Conservation (phyloP, 73 alveolate genomes). For the Halteria grandinella region DNA sequence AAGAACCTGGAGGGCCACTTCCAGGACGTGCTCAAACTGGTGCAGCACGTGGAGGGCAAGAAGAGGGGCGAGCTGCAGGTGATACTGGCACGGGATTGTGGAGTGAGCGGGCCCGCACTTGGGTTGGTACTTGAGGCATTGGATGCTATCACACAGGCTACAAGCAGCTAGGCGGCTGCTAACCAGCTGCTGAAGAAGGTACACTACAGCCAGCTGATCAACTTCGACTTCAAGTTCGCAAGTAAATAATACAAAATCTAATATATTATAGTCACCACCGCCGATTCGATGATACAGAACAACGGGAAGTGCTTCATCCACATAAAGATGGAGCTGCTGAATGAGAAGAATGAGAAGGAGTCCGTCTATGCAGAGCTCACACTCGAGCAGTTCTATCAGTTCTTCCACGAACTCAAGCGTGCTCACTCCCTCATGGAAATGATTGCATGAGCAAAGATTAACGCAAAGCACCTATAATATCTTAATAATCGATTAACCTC, state of each 20-base stretch:
- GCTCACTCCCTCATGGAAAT: constrained; percentile 55
- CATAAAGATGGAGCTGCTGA: constrained; percentile 34
- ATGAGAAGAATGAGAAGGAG: constrained; percentile 46
- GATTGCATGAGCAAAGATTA: too few species aligned
- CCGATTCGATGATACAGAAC: constrained; percentile 42
- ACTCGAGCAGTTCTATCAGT: constrained; percentile 35
- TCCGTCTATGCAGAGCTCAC: constrained; percentile 46
- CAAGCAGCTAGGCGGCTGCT: constrained; percentile 1
- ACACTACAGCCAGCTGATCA: constrained; percentile 34
- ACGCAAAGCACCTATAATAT: too few species aligned
- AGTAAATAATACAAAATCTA: constrained; percentile 4
- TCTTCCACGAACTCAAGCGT: constrained; percentile 51
- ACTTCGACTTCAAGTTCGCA: constrained; percentile 51
- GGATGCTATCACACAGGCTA: not conserved
- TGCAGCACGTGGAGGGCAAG: constrained; percentile 5
- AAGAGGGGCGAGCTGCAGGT: not conserved
- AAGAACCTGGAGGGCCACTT: constrained; percentile 34
- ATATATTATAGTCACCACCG: constrained; percentile 39
- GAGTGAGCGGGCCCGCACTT: not conserved
- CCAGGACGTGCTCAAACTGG: not conserved
- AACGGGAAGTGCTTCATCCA: constrained; percentile 54
- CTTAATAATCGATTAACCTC: too few species aligned
- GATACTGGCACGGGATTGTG: constrained; percentile 10
- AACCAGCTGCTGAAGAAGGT: constrained; percentile 38
- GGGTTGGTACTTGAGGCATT: not conserved